Percentiles rank a stretch among this genome's conserved stretches.
phyloP scores from a whole-genome alignment of 2,329 filamentous ascomycete genomes.

The Colletotrichum spinosum region DNA sequence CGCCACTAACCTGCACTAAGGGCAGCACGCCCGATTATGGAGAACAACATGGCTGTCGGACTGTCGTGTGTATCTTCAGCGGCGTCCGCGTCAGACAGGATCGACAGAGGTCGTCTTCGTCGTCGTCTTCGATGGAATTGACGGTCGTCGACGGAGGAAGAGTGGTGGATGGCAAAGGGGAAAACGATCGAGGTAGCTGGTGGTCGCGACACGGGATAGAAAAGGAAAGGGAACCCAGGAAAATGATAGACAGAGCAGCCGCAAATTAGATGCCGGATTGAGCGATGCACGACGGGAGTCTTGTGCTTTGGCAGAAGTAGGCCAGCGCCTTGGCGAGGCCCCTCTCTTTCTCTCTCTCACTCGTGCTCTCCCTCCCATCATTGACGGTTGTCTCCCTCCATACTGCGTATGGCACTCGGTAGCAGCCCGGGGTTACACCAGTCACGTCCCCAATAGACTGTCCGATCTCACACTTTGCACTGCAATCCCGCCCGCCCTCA shows the following conservation, averaged over 20 bases:
- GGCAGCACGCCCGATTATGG: constrained; percentile 28
- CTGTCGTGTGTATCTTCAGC: neutral
- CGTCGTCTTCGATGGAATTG: neutral
- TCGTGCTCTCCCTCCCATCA: neutral
- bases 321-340: constrained; percentile 17
- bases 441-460: too few relatives aligned
- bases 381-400: too few relatives aligned
- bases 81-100: neutral
- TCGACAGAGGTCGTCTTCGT: neutral
- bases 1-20: constrained; percentile 37
- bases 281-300: constrained; percentile 20
- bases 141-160: neutral
- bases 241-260: neutral
- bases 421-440: too few relatives aligned
- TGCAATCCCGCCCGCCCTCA: too few relatives aligned
- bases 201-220: neutral
- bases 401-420: too few relatives aligned
- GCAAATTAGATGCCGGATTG: constrained; percentile 19
- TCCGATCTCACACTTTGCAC: too few relatives aligned
- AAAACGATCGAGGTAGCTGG: neutral
- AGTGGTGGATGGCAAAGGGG: neutral
- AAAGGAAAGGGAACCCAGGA: neutral
- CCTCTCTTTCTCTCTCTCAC: neutral
- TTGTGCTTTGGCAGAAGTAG: neutral
- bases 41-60: constrained; percentile 35